phyloP scores from a whole-genome alignment of 257 asterid species.

The Plantago elongata region DNA sequence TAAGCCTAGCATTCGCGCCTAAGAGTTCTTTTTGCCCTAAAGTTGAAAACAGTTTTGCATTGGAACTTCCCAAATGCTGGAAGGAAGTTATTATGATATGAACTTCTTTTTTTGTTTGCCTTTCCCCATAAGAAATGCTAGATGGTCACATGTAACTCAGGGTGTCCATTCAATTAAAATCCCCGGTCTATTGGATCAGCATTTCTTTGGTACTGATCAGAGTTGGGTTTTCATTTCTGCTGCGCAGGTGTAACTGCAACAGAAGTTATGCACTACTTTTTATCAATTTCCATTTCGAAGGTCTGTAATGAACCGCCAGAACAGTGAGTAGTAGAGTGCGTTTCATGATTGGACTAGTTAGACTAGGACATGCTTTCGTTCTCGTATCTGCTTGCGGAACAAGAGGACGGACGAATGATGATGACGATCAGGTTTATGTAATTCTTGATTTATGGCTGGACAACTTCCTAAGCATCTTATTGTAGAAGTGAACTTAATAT shows the following conservation, averaged over 20 bases:
- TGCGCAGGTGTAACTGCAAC: conserved; percentile 24
- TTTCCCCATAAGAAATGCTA: too few relatives aligned
- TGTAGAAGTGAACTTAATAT: not conserved
- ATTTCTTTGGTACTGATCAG: not conserved
- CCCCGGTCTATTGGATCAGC: not conserved
- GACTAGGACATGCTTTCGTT: conserved; percentile 2
- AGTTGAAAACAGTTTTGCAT: too few relatives aligned
- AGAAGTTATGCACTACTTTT: conserved; percentile 5
- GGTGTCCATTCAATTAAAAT: not conserved
- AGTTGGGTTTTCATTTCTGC: conserved; percentile 19
- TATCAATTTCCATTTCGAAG: conserved; percentile 1
- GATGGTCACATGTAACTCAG: too few relatives aligned
- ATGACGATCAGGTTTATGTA: conserved; percentile 7
- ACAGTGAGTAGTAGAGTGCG: conserved; percentile 10
- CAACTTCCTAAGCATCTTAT: not conserved
- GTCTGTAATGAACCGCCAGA: conserved; percentile 1
- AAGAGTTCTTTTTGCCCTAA: too few relatives aligned
- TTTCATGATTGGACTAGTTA: conserved; percentile 11
- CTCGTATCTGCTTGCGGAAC: not conserved
- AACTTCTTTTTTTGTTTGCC: too few relatives aligned
- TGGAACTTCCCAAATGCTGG: too few relatives aligned
- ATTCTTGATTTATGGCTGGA: conserved; percentile 10
- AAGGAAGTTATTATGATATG: too few relatives aligned
- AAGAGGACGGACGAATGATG: not conserved
- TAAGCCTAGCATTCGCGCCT: too few relatives aligned